These are phyloP conservation scores for Neocallimastix lanati DNA, from an alignment of 192 early-diverging fungal species.

Conservation along the genomic window DNA sequence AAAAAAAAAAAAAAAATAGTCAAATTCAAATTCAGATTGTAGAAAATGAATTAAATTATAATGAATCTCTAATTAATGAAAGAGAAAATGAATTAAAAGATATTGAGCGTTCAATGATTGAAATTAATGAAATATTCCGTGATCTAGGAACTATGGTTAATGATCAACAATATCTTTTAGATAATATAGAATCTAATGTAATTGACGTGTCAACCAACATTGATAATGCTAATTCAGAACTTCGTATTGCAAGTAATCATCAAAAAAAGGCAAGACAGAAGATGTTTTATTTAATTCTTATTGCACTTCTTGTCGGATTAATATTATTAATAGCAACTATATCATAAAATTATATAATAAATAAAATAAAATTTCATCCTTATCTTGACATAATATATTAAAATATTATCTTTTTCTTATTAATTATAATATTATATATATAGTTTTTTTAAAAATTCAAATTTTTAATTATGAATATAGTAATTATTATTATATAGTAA, in stretches of 20 bases:
- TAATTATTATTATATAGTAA: too few species aligned
- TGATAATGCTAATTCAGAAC: constrained; percentile 58
- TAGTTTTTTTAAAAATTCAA: too few species aligned
- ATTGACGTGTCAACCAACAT: constrained; percentile 57
- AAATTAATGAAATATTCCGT: constrained; percentile 93
- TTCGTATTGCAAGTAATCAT: constrained; percentile 57
- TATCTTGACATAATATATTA: too few species aligned
- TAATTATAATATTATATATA: too few species aligned
- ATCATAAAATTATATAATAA: not conserved
- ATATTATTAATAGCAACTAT: not conserved
- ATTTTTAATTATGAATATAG: too few species aligned
- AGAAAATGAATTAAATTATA: constrained; percentile 85
- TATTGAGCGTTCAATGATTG: constrained; percentile 81
- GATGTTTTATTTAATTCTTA: not conserved
- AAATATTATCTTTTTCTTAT: too few species aligned
- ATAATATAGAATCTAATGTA: constrained; percentile 93
- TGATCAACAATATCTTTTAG: constrained; percentile 88
- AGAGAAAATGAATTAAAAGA: constrained; percentile 79
- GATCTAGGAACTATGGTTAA: constrained; percentile 89
- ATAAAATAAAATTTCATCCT: too few species aligned
- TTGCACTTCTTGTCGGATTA: not conserved
- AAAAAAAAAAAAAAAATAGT: not conserved
- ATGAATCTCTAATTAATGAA: constrained; percentile 82
- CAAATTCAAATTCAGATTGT: constrained; percentile 35
- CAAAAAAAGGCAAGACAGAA: constrained; percentile 43